A percentile compares a stretch with the other conserved stretches of the same genome.
phyloP scores from a whole-genome alignment of 2,329 filamentous ascomycete genomes.

The Talaromyces sp. region DNA sequence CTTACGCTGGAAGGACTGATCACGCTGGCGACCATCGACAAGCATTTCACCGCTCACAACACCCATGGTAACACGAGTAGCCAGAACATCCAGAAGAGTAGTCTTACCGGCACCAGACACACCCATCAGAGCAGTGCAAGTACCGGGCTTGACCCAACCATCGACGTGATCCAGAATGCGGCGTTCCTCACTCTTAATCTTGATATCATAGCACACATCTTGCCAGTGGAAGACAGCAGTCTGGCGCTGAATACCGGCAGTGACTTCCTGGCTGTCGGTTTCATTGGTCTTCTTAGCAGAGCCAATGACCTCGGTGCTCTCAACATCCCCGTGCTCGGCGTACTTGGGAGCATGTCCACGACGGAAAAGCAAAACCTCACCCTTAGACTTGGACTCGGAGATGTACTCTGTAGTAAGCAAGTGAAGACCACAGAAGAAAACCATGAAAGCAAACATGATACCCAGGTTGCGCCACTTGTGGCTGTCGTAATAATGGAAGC shows the following conservation, averaged over 20 bases:
- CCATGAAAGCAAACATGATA: constrained; percentile 66
- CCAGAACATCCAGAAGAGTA: constrained; percentile 82
- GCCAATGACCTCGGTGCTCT: constrained; percentile 27
- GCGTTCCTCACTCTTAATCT: constrained; percentile 74
- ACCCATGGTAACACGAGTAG: constrained; percentile 84
- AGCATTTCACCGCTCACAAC: constrained; percentile 85
- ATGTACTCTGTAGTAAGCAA: constrained; percentile 66
- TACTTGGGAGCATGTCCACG: constrained; percentile 62
- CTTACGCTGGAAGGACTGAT: constrained; percentile 85
- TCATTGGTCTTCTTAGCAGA: constrained; percentile 39
- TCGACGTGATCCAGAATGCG: constrained; percentile 83
- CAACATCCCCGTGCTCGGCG: constrained; percentile 29
- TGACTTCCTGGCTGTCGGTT: constrained; percentile 23
- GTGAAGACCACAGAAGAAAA: constrained; percentile 65
- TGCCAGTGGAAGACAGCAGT: constrained; percentile 85
- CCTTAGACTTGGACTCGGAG: constrained; percentile 71
- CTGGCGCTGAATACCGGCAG: constrained; percentile 60
- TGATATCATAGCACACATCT: constrained; percentile 79
- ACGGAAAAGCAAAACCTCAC: constrained; percentile 74
- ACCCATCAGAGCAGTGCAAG: constrained; percentile 85
- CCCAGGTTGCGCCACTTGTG: constrained; percentile 72
- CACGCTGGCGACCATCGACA: constrained; percentile 73
- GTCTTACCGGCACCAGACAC: constrained; percentile 94
- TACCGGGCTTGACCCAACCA: constrained; percentile 92
- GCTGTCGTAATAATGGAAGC: constrained; percentile 59